phyloP scores from a whole-genome alignment of 495 filamentous ascomycete genomes.

The Pseudevernia furfuracea region DNA sequence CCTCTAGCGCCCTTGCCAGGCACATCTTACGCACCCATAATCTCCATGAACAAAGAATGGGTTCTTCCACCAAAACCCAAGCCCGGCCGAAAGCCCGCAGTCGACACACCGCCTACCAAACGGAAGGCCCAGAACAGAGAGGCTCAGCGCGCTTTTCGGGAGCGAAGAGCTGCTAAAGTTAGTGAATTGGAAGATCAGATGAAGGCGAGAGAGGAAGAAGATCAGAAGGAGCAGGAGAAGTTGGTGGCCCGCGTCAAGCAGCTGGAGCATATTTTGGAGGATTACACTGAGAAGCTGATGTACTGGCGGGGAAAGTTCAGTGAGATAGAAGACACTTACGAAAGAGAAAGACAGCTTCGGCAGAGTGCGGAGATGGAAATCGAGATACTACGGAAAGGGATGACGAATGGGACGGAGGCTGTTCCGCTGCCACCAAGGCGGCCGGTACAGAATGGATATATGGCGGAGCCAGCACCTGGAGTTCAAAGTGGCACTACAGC shows the following conservation, averaged over 20 bases:
- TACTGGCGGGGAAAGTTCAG: constrained; percentile 16
- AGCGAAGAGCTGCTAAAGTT: constrained; percentile 73
- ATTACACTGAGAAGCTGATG: constrained; percentile 16
- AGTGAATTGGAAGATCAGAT: constrained; percentile 81
- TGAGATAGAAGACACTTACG: constrained; percentile 20
- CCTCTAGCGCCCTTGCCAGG: constrained; percentile 23
- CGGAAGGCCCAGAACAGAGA: constrained; percentile 88
- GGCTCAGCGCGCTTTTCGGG: constrained; percentile 88
- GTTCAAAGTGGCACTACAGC: constrained; percentile 1
- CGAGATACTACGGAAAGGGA: constrained; percentile 31
- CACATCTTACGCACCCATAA: constrained; percentile 17
- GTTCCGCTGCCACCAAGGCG: constrained; percentile 26
- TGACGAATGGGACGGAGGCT: constrained; percentile 26
- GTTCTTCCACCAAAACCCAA: constrained; percentile 80
- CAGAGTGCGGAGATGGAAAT: constrained; percentile 39
- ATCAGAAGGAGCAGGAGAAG: constrained; percentile 38
- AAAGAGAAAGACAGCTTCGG: constrained; percentile 37
- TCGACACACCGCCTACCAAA: constrained; percentile 84
- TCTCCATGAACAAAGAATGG: constrained; percentile 74
- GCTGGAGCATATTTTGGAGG: constrained; percentile 40
- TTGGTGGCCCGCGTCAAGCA: constrained; percentile 42
- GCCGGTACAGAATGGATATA: constrained; percentile 3
- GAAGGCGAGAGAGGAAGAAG: constrained; percentile 52
- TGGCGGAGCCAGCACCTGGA: neutral
- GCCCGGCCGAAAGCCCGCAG: constrained; percentile 89